Conservation (phyloP, 192 early-diverging fungal species). For the Rhizophagus sp. region DNA sequence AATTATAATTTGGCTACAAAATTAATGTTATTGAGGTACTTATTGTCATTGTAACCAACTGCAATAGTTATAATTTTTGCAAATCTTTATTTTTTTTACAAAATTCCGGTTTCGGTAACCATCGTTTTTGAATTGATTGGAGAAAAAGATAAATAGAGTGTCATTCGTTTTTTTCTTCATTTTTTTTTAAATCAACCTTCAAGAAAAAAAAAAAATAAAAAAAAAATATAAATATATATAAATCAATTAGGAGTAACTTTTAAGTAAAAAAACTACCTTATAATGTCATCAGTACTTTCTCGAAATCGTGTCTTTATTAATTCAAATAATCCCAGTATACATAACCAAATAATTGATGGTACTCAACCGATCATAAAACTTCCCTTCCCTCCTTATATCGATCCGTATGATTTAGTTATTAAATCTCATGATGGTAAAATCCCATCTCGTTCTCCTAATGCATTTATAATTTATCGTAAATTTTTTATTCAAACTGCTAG, state of each 20-base stretch:
- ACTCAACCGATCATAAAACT: not conserved
- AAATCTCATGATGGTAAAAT: not conserved
- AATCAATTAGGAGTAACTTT: not conserved
- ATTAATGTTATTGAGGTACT: no score
- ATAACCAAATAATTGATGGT: not conserved
- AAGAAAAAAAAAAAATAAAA: not conserved
- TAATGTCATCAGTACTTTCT: not conserved
- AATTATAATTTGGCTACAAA: no score
- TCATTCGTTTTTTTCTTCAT: no score
- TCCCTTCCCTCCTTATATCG: not conserved
- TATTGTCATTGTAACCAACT: no score
- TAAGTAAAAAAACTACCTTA: not conserved
- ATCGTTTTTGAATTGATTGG: no score
- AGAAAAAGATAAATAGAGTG: no score
- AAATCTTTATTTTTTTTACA: no score
- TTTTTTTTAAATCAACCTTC: no score
- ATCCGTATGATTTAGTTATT: constrained; percentile 3
- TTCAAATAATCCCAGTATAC: not conserved
- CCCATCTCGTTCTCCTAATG: not conserved
- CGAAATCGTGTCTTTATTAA: not conserved
- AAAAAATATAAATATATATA: no score
- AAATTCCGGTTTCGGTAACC: no score
- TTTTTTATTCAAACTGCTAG: not conserved
- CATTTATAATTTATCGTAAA: constrained; percentile 1
- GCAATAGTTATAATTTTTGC: no score